Evolutionary conservation across 1,139 yeast genomes (phyloP).

Genomic region (Zygosaccharomyces pseudobailii): DNA sequence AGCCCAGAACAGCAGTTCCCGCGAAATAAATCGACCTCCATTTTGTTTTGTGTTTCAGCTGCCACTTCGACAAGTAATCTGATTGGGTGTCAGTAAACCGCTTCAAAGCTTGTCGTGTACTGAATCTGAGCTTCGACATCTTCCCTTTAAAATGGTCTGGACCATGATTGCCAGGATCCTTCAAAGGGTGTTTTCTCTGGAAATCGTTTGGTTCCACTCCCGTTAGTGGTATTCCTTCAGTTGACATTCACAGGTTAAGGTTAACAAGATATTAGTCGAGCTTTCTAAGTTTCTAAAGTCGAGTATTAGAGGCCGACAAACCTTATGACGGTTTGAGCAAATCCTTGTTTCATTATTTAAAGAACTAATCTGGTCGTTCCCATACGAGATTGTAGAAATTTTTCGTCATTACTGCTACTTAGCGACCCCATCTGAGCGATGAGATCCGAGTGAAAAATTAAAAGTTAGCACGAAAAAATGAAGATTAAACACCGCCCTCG

Average conservation of each 20-base stretch:
- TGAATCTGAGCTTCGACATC: slow-evolving; percentile 57
- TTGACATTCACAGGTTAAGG: neutral
- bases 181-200: slow-evolving; percentile 26
- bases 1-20: slow-evolving; percentile 83
- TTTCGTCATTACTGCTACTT: neutral
- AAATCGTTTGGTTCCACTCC: slow-evolving; percentile 21
- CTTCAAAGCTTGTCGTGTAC: slow-evolving; percentile 50
- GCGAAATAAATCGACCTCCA: slow-evolving; percentile 73
- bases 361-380: neutral
- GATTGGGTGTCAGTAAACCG: slow-evolving; percentile 69
- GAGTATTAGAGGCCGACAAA: neutral
- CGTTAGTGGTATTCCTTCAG: neutral
- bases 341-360: neutral
- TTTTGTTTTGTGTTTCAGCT: slow-evolving; percentile 46
- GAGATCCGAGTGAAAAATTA: neutral
- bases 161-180: slow-evolving; percentile 72
- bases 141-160: slow-evolving; percentile 57
- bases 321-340: neutral
- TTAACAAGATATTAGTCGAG: neutral
- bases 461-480: neutral
- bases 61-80: slow-evolving; percentile 53
- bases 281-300: neutral
- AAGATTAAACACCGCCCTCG: neutral
- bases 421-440: neutral
- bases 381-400: neutral